A percentile compares a stretch with the other conserved stretches of the same genome.
Evolutionary conservation across 163 green algal species (phyloP).

Genomic region (Volvox carteri): DNA sequence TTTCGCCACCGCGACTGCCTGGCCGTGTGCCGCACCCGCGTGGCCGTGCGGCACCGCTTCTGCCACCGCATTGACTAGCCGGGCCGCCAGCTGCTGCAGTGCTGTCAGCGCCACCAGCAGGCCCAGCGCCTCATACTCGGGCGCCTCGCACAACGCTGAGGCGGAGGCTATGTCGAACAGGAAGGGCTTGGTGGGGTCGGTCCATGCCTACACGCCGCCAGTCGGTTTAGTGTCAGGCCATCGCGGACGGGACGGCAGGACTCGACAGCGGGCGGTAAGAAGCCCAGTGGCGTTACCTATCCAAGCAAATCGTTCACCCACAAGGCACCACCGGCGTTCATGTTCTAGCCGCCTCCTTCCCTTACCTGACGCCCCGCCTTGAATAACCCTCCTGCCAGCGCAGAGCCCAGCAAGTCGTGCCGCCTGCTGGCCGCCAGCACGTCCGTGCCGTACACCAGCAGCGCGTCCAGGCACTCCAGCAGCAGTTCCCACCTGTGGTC

Average conservation of each 20-base stretch:
- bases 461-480: slow-evolving; percentile 13
- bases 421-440: not conserved
- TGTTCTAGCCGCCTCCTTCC: no score
- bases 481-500: slow-evolving; percentile 48
- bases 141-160: slow-evolving; percentile 67
- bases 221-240: no score
- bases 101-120: slow-evolving; percentile 58
- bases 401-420: slow-evolving; percentile 23
- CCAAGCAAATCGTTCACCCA: no score
- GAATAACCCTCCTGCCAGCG: slow-evolving; percentile 47
- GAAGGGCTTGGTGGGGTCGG: slow-evolving; percentile 46
- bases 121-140: slow-evolving; percentile 61
- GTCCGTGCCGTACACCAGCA: slow-evolving; percentile 36
- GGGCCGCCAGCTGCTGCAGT: slow-evolving; percentile 46
- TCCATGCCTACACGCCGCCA: slow-evolving; percentile 54
- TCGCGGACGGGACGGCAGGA: no score
- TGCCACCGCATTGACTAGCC: slow-evolving; percentile 47
- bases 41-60: slow-evolving; percentile 32
- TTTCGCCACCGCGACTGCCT: slow-evolving; percentile 55
- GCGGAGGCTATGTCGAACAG: slow-evolving; percentile 70
- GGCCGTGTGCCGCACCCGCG: slow-evolving; percentile 18
- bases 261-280: no score
- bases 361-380: slow-evolving; percentile 44
- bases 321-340: no score
- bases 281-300: no score